Base-by-base conservation (phyloP, 2,329 filamentous ascomycete species). In the Fusarium coicis region DNA sequence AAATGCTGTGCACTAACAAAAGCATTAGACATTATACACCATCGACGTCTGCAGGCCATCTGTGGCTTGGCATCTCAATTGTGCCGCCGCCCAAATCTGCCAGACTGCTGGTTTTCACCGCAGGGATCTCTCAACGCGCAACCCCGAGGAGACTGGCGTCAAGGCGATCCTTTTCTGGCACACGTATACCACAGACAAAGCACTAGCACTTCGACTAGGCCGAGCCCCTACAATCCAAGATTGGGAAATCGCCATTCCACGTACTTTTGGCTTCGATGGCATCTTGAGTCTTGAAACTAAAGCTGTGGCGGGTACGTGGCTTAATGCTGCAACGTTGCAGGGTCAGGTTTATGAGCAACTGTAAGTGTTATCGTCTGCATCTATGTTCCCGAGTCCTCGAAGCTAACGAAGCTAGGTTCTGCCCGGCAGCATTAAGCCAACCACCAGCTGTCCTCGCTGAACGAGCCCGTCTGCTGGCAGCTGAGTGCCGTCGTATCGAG, bases 51-150 rank as follows among this genome's bases (percentile, higher is more conserved):
- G 89, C 7, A 88, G 89, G 43, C 89, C 90, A 2, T 89, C 89
- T 0, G 84, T 92, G 7, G 89, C 88, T n/a, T 91, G 90, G 87
- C 87, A 89, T n/a, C 81, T 92, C 23, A 87, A 86, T 30, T 88
- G 87, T 11, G 85, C 86, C 23, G 90, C 90, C 1, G 87, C 87
- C 18, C 85, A 88, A 57, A 83, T 93, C 58, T 91, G 89, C 70
- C 89, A 91, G 74, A 88, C 87, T 0, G 85, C 91, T 8, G 90
- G 90, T 7, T 91, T 89, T 67, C 90, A 92, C 76, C 85, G 88
- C 55, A 75, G 78, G 18, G 72, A 74, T 9, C 72, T 74, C 23
- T 55, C 68, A 12, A 32, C 81, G 80, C 43, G 78, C 75, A 81
- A 83, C 54, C 70, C 81, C 12, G 75, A 77, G 14, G 77, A 73